Evolutionary conservation across 2,329 filamentous ascomycete species (phyloP).

Genomic region (Blastomyces silverae): DNA sequence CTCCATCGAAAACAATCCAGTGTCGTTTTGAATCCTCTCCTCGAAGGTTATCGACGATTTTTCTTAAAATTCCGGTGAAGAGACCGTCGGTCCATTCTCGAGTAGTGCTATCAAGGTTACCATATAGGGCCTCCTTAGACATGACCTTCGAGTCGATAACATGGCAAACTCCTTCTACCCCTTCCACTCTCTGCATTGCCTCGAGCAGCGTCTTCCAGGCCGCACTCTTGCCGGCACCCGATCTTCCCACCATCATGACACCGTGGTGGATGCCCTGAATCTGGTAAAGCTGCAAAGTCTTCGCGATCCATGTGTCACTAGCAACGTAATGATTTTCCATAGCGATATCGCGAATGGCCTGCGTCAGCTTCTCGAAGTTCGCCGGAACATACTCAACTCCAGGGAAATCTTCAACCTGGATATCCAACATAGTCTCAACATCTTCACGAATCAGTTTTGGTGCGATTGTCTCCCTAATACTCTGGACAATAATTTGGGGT

Average conservation of each 20-base stretch:
- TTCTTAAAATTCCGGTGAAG: conserved; percentile 94
- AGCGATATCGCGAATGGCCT: conserved; percentile 75
- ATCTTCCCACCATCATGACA: conserved; percentile 99
- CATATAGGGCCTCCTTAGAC: conserved; percentile 97
- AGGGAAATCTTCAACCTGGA: conserved; percentile 83
- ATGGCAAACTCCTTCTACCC: conserved; percentile 87
- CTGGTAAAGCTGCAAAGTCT: conserved; percentile 92
- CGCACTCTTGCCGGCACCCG: conserved; percentile 92
- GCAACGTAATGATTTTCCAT: conserved; percentile 79
- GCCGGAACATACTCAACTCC: conserved; percentile 89
- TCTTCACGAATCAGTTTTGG: conserved; percentile 92
- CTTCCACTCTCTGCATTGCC: conserved; percentile 83
- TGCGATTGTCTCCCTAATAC: conserved; percentile 94
- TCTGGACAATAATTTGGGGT: conserved; percentile 97
- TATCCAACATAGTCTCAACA: conserved; percentile 76
- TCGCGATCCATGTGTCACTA: conserved; percentile 94
- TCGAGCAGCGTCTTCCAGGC: conserved; percentile 91
- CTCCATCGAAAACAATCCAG: conserved; percentile 99
- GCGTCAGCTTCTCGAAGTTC: conserved; percentile 69
- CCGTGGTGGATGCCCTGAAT: conserved; percentile 97
- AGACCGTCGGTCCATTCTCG: conserved; percentile 98
- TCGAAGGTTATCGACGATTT: conserved; percentile 97
- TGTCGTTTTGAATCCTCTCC: conserved; percentile 95
- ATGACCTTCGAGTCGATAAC: conserved; percentile 99
- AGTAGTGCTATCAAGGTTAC: conserved; percentile 90